Conservation (phyloP, 2,329 filamentous ascomycete genomes). For the Sporothrix phasma region DNA sequence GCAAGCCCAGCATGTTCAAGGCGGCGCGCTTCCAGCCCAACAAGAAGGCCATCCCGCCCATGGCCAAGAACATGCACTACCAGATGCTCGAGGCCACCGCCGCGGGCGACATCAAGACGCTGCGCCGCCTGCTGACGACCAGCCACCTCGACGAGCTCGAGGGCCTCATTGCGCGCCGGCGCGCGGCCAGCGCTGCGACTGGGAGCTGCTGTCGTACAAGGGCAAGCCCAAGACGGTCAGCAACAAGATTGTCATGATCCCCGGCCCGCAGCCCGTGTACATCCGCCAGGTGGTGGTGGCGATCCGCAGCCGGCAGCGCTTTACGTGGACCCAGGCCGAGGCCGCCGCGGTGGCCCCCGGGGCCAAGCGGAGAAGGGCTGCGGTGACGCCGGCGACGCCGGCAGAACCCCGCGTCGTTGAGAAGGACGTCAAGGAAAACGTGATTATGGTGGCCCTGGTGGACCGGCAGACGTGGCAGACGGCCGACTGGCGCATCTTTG, state of each 20-base stretch:
- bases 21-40: constrained; percentile 36
- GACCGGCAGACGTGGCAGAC: constrained; percentile 37
- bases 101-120: constrained; percentile 40
- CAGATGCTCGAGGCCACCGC: constrained; percentile 54
- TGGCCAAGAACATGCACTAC: constrained; percentile 49
- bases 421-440: constrained; percentile 51
- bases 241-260: constrained; percentile 42
- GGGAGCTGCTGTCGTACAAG: constrained; percentile 45
- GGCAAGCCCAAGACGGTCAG: constrained; percentile 43
- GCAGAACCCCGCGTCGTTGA: constrained; percentile 36
- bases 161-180: constrained; percentile 44
- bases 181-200: constrained; percentile 35
- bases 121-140: constrained; percentile 43
- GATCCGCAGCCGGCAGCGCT: constrained; percentile 46
- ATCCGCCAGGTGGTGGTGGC: constrained; percentile 47
- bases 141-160: constrained; percentile 42
- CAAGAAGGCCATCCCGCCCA: constrained; percentile 35
- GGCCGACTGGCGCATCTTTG: constrained; percentile 54
- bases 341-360: not conserved
- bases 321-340: constrained; percentile 32
- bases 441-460: constrained; percentile 47
- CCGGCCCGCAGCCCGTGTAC: constrained; percentile 29
- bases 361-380: not conserved
- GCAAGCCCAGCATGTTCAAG: constrained; percentile 35
- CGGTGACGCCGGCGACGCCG: constrained; percentile 12